These are phyloP conservation scores for Cephaloascus fragrans DNA, from an alignment of 805 yeast species.

Conservation along the genomic window DNA sequence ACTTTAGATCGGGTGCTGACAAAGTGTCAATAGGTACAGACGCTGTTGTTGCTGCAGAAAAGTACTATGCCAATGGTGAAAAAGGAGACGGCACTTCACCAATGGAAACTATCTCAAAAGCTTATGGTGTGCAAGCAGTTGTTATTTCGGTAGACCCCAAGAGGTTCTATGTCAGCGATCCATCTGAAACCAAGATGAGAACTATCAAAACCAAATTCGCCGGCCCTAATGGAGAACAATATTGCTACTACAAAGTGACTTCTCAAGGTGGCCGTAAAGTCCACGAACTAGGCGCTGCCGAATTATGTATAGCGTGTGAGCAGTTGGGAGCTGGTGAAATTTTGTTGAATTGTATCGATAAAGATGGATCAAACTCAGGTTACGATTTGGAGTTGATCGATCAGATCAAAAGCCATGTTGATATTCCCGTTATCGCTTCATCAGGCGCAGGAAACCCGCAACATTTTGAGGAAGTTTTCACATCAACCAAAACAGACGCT, in stretches of 20 bases:
- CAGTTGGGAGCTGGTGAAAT: conserved; percentile 95
- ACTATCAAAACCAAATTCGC: conserved; percentile 52
- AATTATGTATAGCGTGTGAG: conserved; percentile 82
- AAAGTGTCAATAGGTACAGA: conserved; percentile 97
- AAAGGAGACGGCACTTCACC: conserved; percentile 70
- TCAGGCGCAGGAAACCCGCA: conserved; percentile 94
- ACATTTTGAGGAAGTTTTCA: conserved; percentile 85
- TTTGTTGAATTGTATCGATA: conserved; percentile 86
- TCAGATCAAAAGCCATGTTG: conserved; percentile 67
- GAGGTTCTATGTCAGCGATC: conserved; percentile 63
- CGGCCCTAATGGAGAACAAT: conserved; percentile 86
- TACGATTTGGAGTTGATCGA: conserved; percentile 79
- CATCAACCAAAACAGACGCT: conserved; percentile 79
- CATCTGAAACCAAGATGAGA: conserved; percentile 50
- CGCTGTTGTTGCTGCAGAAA: conserved; percentile 87
- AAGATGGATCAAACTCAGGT: conserved; percentile 94
- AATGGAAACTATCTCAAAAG: conserved; percentile 83
- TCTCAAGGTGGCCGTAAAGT: conserved; percentile 92
- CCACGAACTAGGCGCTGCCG: conserved; percentile 83
- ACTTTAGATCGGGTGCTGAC: conserved; percentile 96
- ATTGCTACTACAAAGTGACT: conserved; percentile 92
- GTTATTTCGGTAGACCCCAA: conserved; percentile 98
- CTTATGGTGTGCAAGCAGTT: conserved; percentile 95
- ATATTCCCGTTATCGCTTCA: conserved; percentile 93
- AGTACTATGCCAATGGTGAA: conserved; percentile 51